Evolutionary conservation across 805 yeast species (phyloP), one percentile per base, ranked within the genome.

Genomic region (Kuraishia ogatae): DNA sequence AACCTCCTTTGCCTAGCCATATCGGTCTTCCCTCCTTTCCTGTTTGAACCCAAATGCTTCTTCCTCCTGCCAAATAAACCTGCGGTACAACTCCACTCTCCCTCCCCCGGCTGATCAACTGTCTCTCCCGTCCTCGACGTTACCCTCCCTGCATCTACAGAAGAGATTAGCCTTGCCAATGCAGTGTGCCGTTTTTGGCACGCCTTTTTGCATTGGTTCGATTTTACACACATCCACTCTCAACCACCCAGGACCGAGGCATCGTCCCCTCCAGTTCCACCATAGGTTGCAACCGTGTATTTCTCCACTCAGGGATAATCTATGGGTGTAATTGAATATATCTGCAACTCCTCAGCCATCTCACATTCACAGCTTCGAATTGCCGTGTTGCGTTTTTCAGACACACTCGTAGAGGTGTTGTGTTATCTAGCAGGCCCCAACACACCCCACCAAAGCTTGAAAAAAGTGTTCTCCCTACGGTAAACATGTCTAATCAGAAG

Each of bases 401-500:
- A 35, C 43, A 15, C 43, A 35, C 43, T 35, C 43, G 43, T 8
- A 35, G 43, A 35, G n/a, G 43, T 10, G 43, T 11, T 35, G 43
- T 35, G 43, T 35, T 35, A 35, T 35, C 43, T 8, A 35, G 43
- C 43, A 35, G 43, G 43, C 43, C 43, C 43, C 43, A 35, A 35
- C 43, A 8, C 6, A 35, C 43, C 43, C 43, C 43, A 35, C 43
- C 43, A 35, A 35, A 35, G 43, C 43, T 15, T 35, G 43, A 35
- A 10, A 35, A 35, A 35, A 35, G 43, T 50, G 48, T 20, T 35
- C 17, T 5, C 24, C 21, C 24, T 50, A 4, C 43, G 22, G 49
- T 22, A 20, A 23, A 21, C 4, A 58, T 58, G 61, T 54, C 59
- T 2, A 46, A 21, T 20, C 60, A 53, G 57, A 58, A 59, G 48